Percentiles rank a stretch among this genome's conserved stretches.
These are phyloP conservation scores for Sequoia sempervirens DNA, from an alignment of 75 land plant species.

Conservation along the genomic window DNA sequence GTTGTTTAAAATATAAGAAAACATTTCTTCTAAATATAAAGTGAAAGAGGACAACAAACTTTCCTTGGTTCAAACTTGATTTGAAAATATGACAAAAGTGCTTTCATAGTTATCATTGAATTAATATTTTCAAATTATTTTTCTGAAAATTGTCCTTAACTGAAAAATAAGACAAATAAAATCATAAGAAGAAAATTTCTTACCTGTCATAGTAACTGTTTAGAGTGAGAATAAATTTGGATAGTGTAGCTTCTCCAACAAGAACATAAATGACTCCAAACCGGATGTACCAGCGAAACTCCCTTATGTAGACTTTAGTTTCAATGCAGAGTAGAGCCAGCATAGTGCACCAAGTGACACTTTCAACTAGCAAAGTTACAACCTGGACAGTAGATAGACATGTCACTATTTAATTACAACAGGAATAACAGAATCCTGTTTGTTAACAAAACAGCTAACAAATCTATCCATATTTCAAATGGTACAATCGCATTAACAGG, in stretches of 20 bases:
- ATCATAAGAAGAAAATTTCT: conserved; percentile 6
- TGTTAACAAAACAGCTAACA: neutral
- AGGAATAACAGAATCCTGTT: neutral
- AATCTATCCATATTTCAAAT: neutral
- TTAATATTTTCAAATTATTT: neutral
- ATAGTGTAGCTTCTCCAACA: conserved; percentile 68
- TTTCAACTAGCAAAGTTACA: conserved; percentile 44
- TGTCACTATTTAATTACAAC: neutral
- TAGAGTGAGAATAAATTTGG: conserved; percentile 51
- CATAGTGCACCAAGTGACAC: conserved; percentile 69
- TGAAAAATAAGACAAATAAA: neutral
- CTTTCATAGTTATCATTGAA: neutral
- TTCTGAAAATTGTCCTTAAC: neutral
- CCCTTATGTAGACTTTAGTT: conserved; percentile 65
- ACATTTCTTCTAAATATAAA: neutral
- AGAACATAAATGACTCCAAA: conserved; percentile 79
- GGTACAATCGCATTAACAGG: neutral
- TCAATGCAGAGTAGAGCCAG: conserved; percentile 57
- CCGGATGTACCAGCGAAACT: conserved; percentile 79
- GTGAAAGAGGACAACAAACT: neutral
- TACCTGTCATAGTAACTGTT: conserved; percentile 57
- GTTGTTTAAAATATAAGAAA: neutral
- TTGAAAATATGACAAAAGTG: neutral
- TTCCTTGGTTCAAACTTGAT: neutral
- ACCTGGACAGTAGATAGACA: conserved; percentile 36